Evolutionary conservation across 345 rosid species (phyloP).

Genomic region (Pseudoturritis turrita): DNA sequence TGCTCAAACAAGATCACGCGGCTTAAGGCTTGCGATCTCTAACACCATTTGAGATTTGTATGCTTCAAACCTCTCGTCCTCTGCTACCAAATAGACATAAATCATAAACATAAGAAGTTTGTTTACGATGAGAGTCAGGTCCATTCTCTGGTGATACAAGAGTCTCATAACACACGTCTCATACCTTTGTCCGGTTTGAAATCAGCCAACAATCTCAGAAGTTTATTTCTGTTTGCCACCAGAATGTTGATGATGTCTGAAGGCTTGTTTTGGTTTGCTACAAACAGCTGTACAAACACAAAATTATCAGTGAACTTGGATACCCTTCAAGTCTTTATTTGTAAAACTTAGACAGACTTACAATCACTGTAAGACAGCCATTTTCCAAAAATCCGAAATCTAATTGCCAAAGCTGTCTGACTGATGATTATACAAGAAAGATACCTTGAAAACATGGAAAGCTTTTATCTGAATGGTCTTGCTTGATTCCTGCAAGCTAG

Average conservation of each 20-base stretch:
- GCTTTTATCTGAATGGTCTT: conserved; percentile 94
- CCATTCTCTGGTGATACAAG: not conserved
- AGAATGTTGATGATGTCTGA: conserved; percentile 54
- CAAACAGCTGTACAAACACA: too few species aligned
- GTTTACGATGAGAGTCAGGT: not conserved
- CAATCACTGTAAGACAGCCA: too few species aligned
- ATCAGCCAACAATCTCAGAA: conserved; percentile 61
- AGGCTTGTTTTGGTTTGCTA: conserved; percentile 68
- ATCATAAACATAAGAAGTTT: conserved; percentile 1
- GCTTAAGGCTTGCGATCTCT: conserved; percentile 69
- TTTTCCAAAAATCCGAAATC: not conserved
- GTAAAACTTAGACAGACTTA: not conserved
- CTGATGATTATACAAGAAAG: not conserved
- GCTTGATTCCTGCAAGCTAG: conserved; percentile 81
- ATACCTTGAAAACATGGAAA: conserved; percentile 96
- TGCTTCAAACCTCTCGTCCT: conserved; percentile 79
- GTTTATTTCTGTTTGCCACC: conserved; percentile 61
- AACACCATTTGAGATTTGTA: conserved; percentile 83
- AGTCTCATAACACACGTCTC: not conserved
- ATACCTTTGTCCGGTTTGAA: conserved; percentile 65
- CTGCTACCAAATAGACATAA: conserved; percentile 38
- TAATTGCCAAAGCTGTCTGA: not conserved
- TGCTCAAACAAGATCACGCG: conserved; percentile 15
- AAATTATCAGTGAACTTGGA: not conserved
- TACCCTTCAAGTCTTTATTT: not conserved